Conservation (phyloP, 345 rosid species). For the Cardiospermum halicacabum region DNA sequence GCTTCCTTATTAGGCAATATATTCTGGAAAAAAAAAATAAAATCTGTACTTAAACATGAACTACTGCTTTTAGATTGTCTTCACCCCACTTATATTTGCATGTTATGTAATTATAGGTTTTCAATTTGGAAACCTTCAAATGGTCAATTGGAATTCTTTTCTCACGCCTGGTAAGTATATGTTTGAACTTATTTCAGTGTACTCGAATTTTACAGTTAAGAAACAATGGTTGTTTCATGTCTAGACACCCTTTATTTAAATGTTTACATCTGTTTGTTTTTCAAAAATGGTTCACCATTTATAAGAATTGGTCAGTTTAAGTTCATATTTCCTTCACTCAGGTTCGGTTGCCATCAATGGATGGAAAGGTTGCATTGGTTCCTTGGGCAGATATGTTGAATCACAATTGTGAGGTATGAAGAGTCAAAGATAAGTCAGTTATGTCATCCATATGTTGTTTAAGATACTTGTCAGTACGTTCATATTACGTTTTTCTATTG, state of each 20-base stretch:
- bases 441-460: conserved; percentile 2
- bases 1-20: background rate
- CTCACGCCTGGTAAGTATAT: conserved; percentile 80
- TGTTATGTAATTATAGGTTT: conserved; percentile 46
- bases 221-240: background rate
- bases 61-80: background rate
- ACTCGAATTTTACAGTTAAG: background rate
- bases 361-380: conserved; percentile 86
- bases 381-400: conserved; percentile 99
- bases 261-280: background rate
- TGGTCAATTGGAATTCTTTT: conserved; percentile 98
- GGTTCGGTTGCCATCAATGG: conserved; percentile 96
- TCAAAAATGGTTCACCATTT: background rate
- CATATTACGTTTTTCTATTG: conserved; percentile 16
- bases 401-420: conserved; percentile 82
- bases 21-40: no score
- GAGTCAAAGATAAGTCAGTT: conserved; percentile 8
- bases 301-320: background rate
- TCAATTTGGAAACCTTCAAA: conserved; percentile 79
- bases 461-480: background rate
- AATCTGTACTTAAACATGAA: background rate
- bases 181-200: background rate
- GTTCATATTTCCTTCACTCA: conserved; percentile 17
- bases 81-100: conserved; percentile 12
- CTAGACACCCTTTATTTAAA: background rate